phyloP scores from a whole-genome alignment of 208 protist species.

The Trypanosoma caninum region DNA sequence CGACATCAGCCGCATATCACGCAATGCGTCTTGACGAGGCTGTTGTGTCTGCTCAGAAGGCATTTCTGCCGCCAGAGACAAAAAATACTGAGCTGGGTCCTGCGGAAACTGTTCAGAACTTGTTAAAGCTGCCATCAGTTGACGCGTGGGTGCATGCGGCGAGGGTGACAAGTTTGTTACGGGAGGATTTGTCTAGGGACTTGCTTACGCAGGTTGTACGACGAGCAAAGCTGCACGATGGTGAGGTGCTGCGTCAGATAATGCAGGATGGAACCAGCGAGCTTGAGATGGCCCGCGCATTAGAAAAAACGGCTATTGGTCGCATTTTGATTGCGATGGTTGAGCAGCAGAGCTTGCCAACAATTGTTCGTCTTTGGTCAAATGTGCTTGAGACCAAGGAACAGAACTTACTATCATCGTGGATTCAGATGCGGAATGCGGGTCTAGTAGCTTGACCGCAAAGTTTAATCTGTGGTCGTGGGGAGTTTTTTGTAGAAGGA shows the following conservation, averaged over 20 bases:
- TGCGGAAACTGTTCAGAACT: slow-evolving; percentile 52
- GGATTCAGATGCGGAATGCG: slow-evolving; percentile 30
- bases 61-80: slow-evolving; percentile 38
- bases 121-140: slow-evolving; percentile 38
- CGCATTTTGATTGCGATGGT: slow-evolving; percentile 31
- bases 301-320: slow-evolving; percentile 54
- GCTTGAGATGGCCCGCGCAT: slow-evolving; percentile 36
- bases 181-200: slow-evolving; percentile 40
- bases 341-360: slow-evolving; percentile 27
- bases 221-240: slow-evolving; percentile 52
- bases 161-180: slow-evolving; percentile 31
- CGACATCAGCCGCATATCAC: slow-evolving; percentile 26
- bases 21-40: slow-evolving; percentile 41
- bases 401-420: slow-evolving; percentile 45
- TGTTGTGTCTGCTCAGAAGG: slow-evolving; percentile 41
- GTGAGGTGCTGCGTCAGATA: slow-evolving; percentile 30
- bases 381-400: slow-evolving; percentile 49
- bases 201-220: slow-evolving; percentile 68
- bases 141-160: slow-evolving; percentile 68
- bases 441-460: slow-evolving; percentile 6
- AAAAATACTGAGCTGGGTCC: slow-evolving; percentile 37
- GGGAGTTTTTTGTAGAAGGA: too few relatives aligned
- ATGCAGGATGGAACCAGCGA: slow-evolving; percentile 55
- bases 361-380: slow-evolving; percentile 34
- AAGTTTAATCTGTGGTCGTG: too few relatives aligned